phyloP scores from a whole-genome alignment of 805 yeast genomes.

The Candida sakaeoensis region DNA sequence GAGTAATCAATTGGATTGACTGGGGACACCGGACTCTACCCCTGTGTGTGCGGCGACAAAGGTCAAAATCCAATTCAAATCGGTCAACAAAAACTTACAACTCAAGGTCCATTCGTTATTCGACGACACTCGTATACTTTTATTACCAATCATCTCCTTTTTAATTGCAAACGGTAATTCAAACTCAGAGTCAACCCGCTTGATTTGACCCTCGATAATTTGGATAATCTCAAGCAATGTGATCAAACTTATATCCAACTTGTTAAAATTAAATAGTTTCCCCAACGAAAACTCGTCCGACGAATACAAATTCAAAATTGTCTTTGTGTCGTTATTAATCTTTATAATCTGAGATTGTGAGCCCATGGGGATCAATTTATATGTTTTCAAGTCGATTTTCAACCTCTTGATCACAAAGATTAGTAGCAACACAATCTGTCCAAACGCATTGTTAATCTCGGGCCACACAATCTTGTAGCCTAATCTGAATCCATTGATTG shows the following conservation, averaged over 20 bases:
- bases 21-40: neutral
- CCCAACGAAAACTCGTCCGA: conserved; percentile 73
- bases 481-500: conserved; percentile 80
- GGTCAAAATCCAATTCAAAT: conserved; percentile 78
- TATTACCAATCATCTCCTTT: conserved; percentile 71
- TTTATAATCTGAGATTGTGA: conserved; percentile 76
- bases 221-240: conserved; percentile 63
- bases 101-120: conserved; percentile 88
- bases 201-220: conserved; percentile 46
- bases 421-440: conserved; percentile 71
- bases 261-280: conserved; percentile 66
- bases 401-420: conserved; percentile 60
- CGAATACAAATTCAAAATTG: conserved; percentile 55
- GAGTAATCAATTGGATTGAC: neutral
- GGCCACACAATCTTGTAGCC: conserved; percentile 83
- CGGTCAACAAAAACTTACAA: conserved; percentile 74
- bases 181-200: conserved; percentile 46
- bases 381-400: conserved; percentile 52
- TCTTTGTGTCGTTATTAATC: conserved; percentile 28
- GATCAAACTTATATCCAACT: conserved; percentile 77
- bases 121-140: conserved; percentile 66
- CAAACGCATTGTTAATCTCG: conserved; percentile 88
- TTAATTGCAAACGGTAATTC: conserved; percentile 72
- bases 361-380: conserved; percentile 76
- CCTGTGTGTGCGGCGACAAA: conserved; percentile 49